Conservation (phyloP, 495 filamentous ascomycete genomes). For the Chlorociboria aeruginascens region DNA sequence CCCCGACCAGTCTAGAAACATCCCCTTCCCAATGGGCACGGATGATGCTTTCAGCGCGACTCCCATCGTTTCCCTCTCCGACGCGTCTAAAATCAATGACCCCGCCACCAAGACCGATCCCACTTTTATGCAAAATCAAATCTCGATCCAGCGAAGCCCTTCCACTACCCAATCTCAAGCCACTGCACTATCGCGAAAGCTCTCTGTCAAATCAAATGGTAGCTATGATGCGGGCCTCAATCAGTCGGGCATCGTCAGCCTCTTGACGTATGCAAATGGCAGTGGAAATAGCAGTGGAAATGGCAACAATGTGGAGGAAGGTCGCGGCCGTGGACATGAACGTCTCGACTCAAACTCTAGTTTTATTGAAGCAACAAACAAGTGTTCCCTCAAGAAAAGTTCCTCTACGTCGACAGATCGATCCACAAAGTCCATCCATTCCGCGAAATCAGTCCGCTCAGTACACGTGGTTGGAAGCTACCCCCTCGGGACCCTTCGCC, state of each 20-base stretch:
- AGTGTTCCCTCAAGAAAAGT: conserved; percentile 7
- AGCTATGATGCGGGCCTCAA: not conserved
- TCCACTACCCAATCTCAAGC: conserved; percentile 5
- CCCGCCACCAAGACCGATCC: not conserved
- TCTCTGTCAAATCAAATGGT: conserved; percentile 11
- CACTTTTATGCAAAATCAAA: conserved; percentile 15
- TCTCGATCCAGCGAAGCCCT: conserved; percentile 11
- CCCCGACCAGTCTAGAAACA: not conserved
- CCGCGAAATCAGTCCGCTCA: conserved; percentile 12
- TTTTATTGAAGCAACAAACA: not conserved
- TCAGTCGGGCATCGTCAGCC: not conserved
- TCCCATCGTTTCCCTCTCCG: not conserved
- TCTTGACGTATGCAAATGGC: not conserved
- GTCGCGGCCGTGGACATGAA: not conserved
- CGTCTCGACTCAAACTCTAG: conserved; percentile 3
- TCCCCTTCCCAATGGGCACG: conserved; percentile 2
- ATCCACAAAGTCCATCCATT: conserved; percentile 4
- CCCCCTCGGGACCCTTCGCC: conserved; percentile 25
- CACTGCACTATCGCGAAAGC: conserved; percentile 5
- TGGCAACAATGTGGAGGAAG: not conserved
- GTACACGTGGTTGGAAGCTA: conserved; percentile 23
- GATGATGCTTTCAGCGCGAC: conserved; percentile 10
- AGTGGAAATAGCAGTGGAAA: too few relatives aligned
- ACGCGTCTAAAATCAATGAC: not conserved
- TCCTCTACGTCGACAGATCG: conserved; percentile 4